A percentile compares a stretch with the other conserved stretches of the same genome.
Conservation (phyloP, 495 filamentous ascomycete genomes). For the Poronia punctata region DNA sequence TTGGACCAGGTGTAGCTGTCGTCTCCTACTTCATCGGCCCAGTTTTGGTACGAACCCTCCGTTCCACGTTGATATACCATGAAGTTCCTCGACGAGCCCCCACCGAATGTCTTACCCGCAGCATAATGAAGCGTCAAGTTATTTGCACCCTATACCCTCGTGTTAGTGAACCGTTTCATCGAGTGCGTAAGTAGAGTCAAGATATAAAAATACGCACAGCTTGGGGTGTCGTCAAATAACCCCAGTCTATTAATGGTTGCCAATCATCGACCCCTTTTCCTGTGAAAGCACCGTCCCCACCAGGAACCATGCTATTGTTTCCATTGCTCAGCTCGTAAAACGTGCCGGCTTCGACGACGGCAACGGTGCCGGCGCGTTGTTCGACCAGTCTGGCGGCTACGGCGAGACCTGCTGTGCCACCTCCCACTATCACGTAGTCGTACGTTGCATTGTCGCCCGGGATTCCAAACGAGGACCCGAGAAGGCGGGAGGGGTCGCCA, state of each 20-base stretch:
- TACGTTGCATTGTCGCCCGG: conserved; percentile 19
- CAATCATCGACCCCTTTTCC: conserved; percentile 11
- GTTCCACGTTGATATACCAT: conserved; percentile 43
- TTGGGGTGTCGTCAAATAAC: conserved; percentile 18
- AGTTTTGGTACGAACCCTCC: conserved; percentile 34
- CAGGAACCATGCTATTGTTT: conserved; percentile 37
- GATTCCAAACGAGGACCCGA: conserved; percentile 10
- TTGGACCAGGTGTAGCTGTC: conserved; percentile 36
- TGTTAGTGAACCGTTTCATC: conserved; percentile 3
- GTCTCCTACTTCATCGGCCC: conserved; percentile 41
- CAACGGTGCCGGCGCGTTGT: conserved; percentile 18
- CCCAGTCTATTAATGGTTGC: conserved; percentile 43
- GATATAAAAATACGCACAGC: no score
- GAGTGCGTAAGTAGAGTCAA: no score
- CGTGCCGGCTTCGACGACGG: conserved; percentile 50
- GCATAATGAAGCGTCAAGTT: conserved; percentile 30
- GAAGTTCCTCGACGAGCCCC: conserved; percentile 42
- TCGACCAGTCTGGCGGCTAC: conserved; percentile 42
- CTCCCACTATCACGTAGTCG: conserved; percentile 43
- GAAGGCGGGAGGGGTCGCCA: conserved; percentile 4
- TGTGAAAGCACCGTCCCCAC: conserved; percentile 1
- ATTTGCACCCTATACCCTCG: conserved; percentile 9
- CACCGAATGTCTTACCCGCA: conserved; percentile 38
- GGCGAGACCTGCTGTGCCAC: conserved; percentile 45
- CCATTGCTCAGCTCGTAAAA: conserved; percentile 46